These are phyloP conservation scores for Leucocoprinus sp. DNA, from an alignment of 768 basidiomycete genomes.

Conservation along the genomic window DNA sequence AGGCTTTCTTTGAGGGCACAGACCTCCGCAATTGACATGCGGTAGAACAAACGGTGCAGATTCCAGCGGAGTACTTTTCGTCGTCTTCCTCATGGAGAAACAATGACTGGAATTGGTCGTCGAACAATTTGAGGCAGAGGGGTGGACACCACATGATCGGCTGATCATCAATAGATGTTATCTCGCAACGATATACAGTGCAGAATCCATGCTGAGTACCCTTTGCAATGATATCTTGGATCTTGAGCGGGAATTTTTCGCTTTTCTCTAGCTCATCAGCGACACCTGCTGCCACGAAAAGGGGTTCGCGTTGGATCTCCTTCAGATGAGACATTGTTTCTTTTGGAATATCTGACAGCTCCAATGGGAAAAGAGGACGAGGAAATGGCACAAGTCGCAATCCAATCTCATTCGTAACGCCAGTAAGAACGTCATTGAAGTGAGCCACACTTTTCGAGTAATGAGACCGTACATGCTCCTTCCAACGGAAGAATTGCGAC, in stretches of 20 bases:
- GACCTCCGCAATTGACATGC: conserved; percentile 13
- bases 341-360: conserved; percentile 11
- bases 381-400: not conserved
- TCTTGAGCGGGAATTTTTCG: conserved; percentile 10
- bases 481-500: conserved; percentile 22
- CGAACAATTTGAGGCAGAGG: conserved; percentile 18
- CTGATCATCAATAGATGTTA: conserved; percentile 16
- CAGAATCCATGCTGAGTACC: conserved; percentile 8
- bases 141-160: conserved; percentile 10
- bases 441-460: conserved; percentile 14
- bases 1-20: conserved; percentile 17
- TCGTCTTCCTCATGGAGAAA: conserved; percentile 11
- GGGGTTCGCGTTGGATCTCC: conserved; percentile 8
- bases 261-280: conserved; percentile 6
- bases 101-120: conserved; percentile 16
- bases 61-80: too few relatives aligned
- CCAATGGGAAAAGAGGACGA: conserved; percentile 11
- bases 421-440: conserved; percentile 14
- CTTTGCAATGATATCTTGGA: conserved; percentile 11
- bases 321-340: conserved; percentile 10
- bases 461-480: conserved; percentile 12
- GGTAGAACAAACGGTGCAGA: conserved; percentile 10
- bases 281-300: conserved; percentile 8
- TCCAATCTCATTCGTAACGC: conserved; percentile 7
- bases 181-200: conserved; percentile 13